phyloP scores from a whole-genome alignment of 1,284 basidiomycete genomes.

The Leccinum olivaceoglutinosum region DNA sequence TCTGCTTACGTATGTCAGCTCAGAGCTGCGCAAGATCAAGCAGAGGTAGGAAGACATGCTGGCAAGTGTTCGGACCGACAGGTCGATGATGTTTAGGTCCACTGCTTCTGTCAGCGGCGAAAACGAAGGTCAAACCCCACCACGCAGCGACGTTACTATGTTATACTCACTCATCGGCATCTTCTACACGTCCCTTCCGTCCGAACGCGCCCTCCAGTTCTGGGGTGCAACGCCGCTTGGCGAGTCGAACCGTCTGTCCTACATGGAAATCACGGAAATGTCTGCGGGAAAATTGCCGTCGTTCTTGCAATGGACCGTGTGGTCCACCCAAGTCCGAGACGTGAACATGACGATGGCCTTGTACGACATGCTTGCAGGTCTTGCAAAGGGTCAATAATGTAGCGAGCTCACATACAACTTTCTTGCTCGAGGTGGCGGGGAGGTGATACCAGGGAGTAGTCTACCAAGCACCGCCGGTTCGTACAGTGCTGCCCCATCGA shows the following conservation, averaged over 20 bases:
- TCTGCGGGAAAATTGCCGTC: slow-evolving; percentile 64
- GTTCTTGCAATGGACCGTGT: slow-evolving; percentile 85
- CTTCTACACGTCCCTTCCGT: slow-evolving; percentile 69
- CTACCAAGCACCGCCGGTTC: slow-evolving; percentile 27
- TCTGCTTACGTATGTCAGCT: slow-evolving; percentile 74
- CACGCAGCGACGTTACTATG: slow-evolving; percentile 80
- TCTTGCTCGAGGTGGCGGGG: slow-evolving; percentile 61
- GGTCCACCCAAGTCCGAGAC: slow-evolving; percentile 75
- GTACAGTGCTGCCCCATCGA: slow-evolving; percentile 30
- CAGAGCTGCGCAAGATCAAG: slow-evolving; percentile 87
- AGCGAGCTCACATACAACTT: slow-evolving; percentile 85
- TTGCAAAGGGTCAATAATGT: slow-evolving; percentile 79
- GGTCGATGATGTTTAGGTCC: slow-evolving; percentile 47
- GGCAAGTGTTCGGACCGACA: slow-evolving; percentile 56
- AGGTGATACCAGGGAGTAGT: slow-evolving; percentile 54
- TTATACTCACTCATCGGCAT: slow-evolving; percentile 81
- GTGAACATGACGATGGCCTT: slow-evolving; percentile 71
- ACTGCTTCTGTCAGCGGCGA: slow-evolving; percentile 38
- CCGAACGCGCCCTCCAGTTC: slow-evolving; percentile 76
- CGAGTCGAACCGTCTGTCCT: slow-evolving; percentile 37
- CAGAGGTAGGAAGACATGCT: slow-evolving; percentile 86
- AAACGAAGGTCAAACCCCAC: slow-evolving; percentile 32
- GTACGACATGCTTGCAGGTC: slow-evolving; percentile 85
- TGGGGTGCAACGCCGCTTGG: slow-evolving; percentile 67
- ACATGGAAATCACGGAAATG: slow-evolving; percentile 53